A percentile compares a stretch with the other conserved stretches of the same genome.
phyloP scores from a whole-genome alignment of 768 basidiomycete species.

The Jaapia argillacea region DNA sequence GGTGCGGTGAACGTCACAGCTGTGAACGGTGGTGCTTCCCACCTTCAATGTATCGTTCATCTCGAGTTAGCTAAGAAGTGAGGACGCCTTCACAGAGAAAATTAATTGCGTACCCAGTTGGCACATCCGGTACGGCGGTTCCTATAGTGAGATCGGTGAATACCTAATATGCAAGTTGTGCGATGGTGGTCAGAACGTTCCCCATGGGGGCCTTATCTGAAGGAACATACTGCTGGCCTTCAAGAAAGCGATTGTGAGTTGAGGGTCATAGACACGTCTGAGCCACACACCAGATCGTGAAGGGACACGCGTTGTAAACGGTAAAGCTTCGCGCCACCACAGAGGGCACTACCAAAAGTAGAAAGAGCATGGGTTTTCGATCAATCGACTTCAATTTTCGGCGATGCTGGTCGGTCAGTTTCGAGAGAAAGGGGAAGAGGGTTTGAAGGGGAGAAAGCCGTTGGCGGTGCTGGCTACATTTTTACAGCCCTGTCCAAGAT shows the following conservation, averaged over 20 bases:
- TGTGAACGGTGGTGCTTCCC: constrained; percentile 10
- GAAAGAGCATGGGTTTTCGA: constrained; percentile 3
- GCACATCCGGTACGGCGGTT: constrained; percentile 7
- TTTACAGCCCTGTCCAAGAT: too few species aligned
- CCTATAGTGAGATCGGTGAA: constrained; percentile 13
- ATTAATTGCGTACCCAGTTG: constrained; percentile 6
- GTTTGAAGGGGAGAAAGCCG: too few species aligned
- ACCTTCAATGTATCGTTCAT: constrained; percentile 3
- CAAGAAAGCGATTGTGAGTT: background rate
- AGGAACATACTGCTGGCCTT: background rate
- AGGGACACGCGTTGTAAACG: constrained; percentile 30
- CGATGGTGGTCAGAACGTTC: background rate
- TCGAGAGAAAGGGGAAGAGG: too few species aligned
- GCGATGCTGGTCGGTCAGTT: too few species aligned
- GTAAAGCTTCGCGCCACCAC: constrained; percentile 22
- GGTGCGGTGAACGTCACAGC: constrained; percentile 14
- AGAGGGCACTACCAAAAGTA: constrained; percentile 7
- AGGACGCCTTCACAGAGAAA: background rate
- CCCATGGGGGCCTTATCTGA: background rate
- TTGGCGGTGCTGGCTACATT: too few species aligned
- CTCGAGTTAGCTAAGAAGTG: background rate
- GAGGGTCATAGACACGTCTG: background rate
- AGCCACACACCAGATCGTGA: constrained; percentile 14
- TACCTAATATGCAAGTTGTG: background rate
- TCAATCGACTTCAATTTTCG: too few species aligned